A percentile compares a stretch with the other conserved stretches of the same genome.
Evolutionary conservation across 176 grass and related monocot genomes (phyloP).

Genomic region (Oryza glaberrima): DNA sequence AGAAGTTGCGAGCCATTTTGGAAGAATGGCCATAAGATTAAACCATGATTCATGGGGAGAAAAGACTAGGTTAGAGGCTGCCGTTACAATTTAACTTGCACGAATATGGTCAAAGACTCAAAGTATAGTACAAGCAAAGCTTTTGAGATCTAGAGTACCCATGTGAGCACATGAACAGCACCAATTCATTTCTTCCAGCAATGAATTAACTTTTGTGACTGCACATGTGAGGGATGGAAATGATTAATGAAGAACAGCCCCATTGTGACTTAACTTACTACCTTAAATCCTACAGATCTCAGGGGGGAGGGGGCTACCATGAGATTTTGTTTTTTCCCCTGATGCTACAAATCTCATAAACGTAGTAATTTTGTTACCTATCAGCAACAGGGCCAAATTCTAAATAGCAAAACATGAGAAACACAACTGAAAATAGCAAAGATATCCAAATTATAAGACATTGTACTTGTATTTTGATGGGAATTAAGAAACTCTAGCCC

Average conservation of each 20-base stretch:
- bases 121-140: constrained; percentile 38
- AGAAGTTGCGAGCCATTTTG: constrained; percentile 8
- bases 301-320: constrained; percentile 1
- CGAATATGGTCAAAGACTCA: constrained; percentile 30
- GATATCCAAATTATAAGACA: neutral
- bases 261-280: constrained; percentile 25
- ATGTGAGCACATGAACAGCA: constrained; percentile 73
- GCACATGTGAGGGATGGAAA: constrained; percentile 52
- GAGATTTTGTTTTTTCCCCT: neutral
- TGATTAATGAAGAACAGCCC: constrained; percentile 29
- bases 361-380: neutral
- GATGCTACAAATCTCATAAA: constrained; percentile 21
- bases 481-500: constrained; percentile 21
- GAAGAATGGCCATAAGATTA: neutral
- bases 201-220: constrained; percentile 48
- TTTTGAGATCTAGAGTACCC: constrained; percentile 43
- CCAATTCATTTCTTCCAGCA: constrained; percentile 43
- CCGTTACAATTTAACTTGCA: constrained; percentile 25
- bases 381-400: constrained; percentile 17
- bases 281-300: constrained; percentile 42
- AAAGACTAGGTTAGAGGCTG: constrained; percentile 17
- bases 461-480: constrained; percentile 6
- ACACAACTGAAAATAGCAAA: neutral
- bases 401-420: constrained; percentile 16
- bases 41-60: constrained; percentile 21